Base-by-base conservation (phyloP, 1,139 yeast genomes). In the Suhomyces wounanorum region DNA sequence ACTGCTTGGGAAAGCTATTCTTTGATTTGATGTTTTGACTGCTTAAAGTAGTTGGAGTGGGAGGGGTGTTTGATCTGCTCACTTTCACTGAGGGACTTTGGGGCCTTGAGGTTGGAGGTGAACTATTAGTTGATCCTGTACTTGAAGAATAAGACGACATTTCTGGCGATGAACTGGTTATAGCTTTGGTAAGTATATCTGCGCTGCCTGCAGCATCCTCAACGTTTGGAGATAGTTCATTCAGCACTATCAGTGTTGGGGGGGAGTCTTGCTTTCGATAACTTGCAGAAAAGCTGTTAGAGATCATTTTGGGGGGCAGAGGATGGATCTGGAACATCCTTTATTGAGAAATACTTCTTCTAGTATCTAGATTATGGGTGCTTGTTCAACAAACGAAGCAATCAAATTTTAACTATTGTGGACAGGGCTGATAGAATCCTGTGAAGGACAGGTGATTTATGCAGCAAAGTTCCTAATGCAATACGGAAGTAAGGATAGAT, bases 61-160 rank as follows among this genome's bases (percentile, higher is more conserved):
- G 51, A 4, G 55, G 55, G 13, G 55, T 50, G n/a, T 21, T 30
- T 17, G 52, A 39, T 26, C 51, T 45, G 26, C 36, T 38, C 26
- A 33, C 41, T 8, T 44, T 45, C 14, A 10, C 44, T 10, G 47
- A 18, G 1, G 55, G 55, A 21, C 55, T 52, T 11, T 38, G 42
- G 1, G 55, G 49, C 35, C 55, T 39, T 30, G 55, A 50, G 1
- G 53, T 48, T 7, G 45, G 39, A 11, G 49, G 50, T 13, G 55
- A 52, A 23, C 53, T 50, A 8, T 45, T 37, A 10, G 55, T 42
- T 3, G 55, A 52, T 14, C 50, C 28, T 38, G 43, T 14, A 37
- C 55, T 52, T 16, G 45, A 39, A 14, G 51, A 46, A 40, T 50
- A 49, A 3, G 55, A 52, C 5, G 45, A 48, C 9, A 46, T 23